A percentile compares a stretch with the other conserved stretches of the same genome.
These are phyloP conservation scores for Xylariaceae sp. DNA, from an alignment of 2,329 filamentous ascomycete species.

Conservation along the genomic window DNA sequence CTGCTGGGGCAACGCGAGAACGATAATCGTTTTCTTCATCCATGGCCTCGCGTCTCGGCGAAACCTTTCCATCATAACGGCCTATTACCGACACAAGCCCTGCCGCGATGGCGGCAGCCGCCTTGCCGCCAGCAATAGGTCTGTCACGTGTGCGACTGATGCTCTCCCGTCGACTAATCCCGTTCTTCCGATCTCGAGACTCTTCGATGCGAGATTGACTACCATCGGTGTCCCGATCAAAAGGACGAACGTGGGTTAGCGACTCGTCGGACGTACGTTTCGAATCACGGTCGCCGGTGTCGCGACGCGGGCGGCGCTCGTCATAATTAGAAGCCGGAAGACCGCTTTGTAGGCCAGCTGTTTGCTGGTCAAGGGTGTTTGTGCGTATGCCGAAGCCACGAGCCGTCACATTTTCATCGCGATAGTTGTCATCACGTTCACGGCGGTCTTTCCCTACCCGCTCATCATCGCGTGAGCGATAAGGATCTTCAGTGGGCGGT, in stretches of 20 bases:
- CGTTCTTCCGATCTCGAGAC: conserved; percentile 26
- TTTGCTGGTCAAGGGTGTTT: conserved; percentile 31
- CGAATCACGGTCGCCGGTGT: conserved; percentile 29
- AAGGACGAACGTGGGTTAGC: conserved; percentile 23
- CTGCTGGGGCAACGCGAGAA: conserved; percentile 26
- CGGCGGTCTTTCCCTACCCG: conserved; percentile 38
- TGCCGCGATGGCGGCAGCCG: conserved; percentile 46
- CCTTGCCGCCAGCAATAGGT: conserved; percentile 42
- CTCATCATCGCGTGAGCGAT: conserved; percentile 46
- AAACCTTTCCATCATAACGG: conserved; percentile 33
- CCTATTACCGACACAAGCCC: conserved; percentile 28
- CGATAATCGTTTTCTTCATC: conserved; percentile 27
- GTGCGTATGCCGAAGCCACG: conserved; percentile 51
- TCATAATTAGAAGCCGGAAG: conserved; percentile 34
- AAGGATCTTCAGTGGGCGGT: conserved; percentile 43
- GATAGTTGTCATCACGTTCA: conserved; percentile 41
- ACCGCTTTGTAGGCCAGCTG: conserved; percentile 28
- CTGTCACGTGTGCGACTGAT: conserved; percentile 44
- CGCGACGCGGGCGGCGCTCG: conserved; percentile 38
- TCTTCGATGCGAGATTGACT: conserved; percentile 25
- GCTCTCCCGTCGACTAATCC: conserved; percentile 34
- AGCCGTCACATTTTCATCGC: conserved; percentile 41
- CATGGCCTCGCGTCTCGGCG: conserved; percentile 27
- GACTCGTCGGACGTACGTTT: conserved; percentile 29
- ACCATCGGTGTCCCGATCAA: conserved; percentile 23